Conservation (phyloP, 192 early-diverging fungal genomes). For the Podochytrium sp. region DNA sequence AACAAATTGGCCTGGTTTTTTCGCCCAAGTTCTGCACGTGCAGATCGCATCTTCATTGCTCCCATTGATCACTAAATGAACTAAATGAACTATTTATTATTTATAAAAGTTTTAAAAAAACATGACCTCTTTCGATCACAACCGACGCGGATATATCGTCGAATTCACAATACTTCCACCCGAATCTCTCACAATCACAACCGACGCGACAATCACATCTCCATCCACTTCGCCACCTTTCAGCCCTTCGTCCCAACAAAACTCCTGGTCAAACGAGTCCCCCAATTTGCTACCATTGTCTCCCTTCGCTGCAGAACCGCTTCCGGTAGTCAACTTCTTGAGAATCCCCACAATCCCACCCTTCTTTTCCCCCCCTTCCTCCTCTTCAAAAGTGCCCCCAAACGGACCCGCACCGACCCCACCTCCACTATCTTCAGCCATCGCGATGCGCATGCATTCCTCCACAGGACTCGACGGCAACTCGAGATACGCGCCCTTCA, state of each 20-base stretch:
- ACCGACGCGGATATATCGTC: slow-evolving; percentile 18
- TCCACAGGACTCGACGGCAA: background rate
- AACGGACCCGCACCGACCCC: slow-evolving; percentile 23
- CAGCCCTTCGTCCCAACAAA: slow-evolving; percentile 14
- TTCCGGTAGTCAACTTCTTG: background rate
- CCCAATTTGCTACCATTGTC: background rate
- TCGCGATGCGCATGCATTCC: slow-evolving; percentile 5
- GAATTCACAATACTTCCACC: slow-evolving; percentile 18
- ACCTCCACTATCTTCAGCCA: background rate
- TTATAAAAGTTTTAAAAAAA: background rate
- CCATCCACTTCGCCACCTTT: slow-evolving; percentile 4
- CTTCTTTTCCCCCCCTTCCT: slow-evolving; percentile 1
- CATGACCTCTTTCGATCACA: background rate
- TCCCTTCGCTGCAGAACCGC: background rate
- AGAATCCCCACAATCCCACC: background rate
- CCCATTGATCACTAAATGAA: too few relatives aligned
- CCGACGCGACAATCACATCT: slow-evolving; percentile 14
- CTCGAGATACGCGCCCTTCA: slow-evolving; percentile 18
- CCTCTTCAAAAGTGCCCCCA: slow-evolving; percentile 11
- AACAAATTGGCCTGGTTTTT: too few relatives aligned
- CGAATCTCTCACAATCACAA: slow-evolving; percentile 14
- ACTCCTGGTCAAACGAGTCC: background rate
- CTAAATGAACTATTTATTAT: background rate
- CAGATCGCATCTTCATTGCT: too few relatives aligned
- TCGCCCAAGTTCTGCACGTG: too few relatives aligned